These are phyloP conservation scores for Gossypium herbaceum DNA, from an alignment of 345 rosid species.

Conservation along the genomic window DNA sequence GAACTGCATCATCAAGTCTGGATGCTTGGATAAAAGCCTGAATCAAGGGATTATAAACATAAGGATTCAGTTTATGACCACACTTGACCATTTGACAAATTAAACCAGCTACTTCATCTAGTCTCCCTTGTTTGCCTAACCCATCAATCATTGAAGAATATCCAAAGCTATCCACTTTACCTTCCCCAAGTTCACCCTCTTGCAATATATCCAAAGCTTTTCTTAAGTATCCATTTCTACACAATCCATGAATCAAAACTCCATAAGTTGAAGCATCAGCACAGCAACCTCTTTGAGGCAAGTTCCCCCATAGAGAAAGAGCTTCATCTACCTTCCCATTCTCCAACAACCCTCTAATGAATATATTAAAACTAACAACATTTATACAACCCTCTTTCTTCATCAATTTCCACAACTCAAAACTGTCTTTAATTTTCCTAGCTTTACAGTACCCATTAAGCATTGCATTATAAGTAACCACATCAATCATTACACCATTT, in stretches of 20 bases:
- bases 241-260: slow-evolving; percentile 69
- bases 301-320: slow-evolving; percentile 52
- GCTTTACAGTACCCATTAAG: slow-evolving; percentile 64
- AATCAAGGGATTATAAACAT: slow-evolving; percentile 58
- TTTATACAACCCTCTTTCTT: slow-evolving; percentile 51
- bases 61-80: slow-evolving; percentile 49
- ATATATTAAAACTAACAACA: slow-evolving; percentile 65
- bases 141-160: slow-evolving; percentile 73
- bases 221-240: slow-evolving; percentile 66
- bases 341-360: slow-evolving; percentile 66
- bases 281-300: slow-evolving; percentile 41
- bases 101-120: slow-evolving; percentile 57
- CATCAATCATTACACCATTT: slow-evolving; percentile 48
- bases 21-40: slow-evolving; percentile 54
- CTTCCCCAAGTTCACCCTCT: slow-evolving; percentile 47
- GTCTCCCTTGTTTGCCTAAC: slow-evolving; percentile 65
- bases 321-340: slow-evolving; percentile 65
- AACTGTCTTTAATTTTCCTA: slow-evolving; percentile 56
- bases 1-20: slow-evolving; percentile 60
- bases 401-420: slow-evolving; percentile 77
- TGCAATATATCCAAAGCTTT: slow-evolving; percentile 59
- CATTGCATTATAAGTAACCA: slow-evolving; percentile 72
- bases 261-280: slow-evolving; percentile 64
- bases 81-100: slow-evolving; percentile 41
- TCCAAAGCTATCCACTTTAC: slow-evolving; percentile 51